phyloP scores from a whole-genome alignment of 169 alveolate genomes.

The Plasmodium malariae region DNA sequence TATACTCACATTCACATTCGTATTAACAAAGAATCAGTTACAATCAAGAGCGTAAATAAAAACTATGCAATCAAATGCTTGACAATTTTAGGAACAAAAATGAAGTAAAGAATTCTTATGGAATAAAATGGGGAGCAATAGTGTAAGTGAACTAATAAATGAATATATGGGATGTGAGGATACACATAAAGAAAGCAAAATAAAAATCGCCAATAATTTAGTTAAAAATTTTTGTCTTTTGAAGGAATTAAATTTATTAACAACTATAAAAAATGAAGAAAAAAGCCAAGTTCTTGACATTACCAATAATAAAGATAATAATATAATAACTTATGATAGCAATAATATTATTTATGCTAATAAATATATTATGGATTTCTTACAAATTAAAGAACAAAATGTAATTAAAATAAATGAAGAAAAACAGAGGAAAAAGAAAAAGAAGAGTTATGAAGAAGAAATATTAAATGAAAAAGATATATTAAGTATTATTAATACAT shows the following conservation, averaged over 20 bases:
- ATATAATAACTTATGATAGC: constrained; percentile 14
- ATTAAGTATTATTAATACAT: constrained; percentile 25
- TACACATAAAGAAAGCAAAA: constrained; percentile 41
- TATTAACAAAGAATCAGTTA: too few relatives aligned
- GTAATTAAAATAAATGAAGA: constrained; percentile 16
- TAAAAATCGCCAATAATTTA: constrained; percentile 51
- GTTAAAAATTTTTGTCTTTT: constrained; percentile 71
- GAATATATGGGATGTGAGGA: constrained; percentile 42
- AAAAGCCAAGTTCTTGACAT: not conserved
- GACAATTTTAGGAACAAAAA: not conserved
- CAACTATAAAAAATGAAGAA: constrained; percentile 36
- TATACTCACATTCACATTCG: not conserved
- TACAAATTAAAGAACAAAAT: constrained; percentile 51
- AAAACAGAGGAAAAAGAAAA: constrained; percentile 3
- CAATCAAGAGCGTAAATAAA: constrained; percentile 1
- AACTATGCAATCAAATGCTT: constrained; percentile 13
- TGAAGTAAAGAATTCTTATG: not conserved
- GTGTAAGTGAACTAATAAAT: constrained; percentile 22
- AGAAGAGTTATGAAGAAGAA: not conserved
- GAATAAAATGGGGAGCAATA: constrained; percentile 26
- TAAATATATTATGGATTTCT: constrained; percentile 32
- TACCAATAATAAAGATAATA: not conserved
- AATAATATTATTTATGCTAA: constrained; percentile 56
- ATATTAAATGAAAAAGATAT: constrained; percentile 56
- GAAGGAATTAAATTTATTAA: constrained; percentile 68